These are phyloP conservation scores for Rubroshorea leprosula DNA, from an alignment of 345 rosid species.

Conservation along the genomic window DNA sequence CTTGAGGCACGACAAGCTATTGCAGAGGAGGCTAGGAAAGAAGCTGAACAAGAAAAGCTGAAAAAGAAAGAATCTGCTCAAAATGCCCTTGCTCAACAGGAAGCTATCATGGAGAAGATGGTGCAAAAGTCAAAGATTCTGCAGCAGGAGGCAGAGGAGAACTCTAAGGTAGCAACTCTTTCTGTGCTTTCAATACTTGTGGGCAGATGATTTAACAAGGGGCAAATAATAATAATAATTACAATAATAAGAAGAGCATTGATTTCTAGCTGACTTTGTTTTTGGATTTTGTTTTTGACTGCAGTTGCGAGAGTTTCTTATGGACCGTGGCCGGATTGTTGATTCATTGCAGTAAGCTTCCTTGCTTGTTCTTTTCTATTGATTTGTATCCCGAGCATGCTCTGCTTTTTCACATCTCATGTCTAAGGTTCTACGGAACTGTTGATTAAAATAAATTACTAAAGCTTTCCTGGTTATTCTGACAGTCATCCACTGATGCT, in stretches of 20 bases:
- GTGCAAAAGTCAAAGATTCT: conserved; percentile 69
- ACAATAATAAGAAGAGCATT: not conserved
- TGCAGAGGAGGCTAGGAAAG: conserved; percentile 46
- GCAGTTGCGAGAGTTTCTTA: conserved; percentile 73
- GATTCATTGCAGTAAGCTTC: conserved; percentile 82
- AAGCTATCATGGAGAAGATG: conserved; percentile 66
- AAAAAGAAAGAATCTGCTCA: conserved; percentile 53
- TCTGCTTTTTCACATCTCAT: no score
- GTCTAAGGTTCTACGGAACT: no score
- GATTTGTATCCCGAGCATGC: no score
- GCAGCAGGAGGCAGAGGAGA: conserved; percentile 65
- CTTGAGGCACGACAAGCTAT: conserved; percentile 52
- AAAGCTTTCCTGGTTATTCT: no score
- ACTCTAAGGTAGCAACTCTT: conserved; percentile 53
- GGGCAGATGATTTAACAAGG: not conserved
- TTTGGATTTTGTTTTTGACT: conserved; percentile 11
- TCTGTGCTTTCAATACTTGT: not conserved
- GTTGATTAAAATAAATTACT: no score
- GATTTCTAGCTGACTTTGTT: not conserved
- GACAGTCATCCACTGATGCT: no score
- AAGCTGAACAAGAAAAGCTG: conserved; percentile 57
- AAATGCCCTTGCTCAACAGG: conserved; percentile 56
- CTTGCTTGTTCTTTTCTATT: not conserved
- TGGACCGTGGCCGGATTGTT: conserved; percentile 68
- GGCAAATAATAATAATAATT: not conserved